Conservation (phyloP, 768 basidiomycete genomes). For the Suillus lakei region DNA sequence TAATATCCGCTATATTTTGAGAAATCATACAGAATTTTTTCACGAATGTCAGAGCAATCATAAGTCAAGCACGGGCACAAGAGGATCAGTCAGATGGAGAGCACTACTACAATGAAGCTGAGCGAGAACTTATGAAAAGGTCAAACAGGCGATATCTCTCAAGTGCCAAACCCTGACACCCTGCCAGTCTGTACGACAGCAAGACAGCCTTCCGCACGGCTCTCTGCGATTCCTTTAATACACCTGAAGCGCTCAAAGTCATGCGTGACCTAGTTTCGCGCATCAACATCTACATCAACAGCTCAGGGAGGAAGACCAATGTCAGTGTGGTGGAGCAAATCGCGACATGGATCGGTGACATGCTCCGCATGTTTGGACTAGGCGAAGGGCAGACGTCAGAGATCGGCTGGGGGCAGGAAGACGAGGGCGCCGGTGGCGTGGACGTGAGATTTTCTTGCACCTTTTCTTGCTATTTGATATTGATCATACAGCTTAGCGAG, state of each 20-base stretch:
- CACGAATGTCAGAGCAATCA: constrained; percentile 79
- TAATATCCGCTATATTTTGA: constrained; percentile 5
- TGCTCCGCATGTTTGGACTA: constrained; percentile 81
- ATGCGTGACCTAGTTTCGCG: constrained; percentile 83
- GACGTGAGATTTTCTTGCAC: constrained; percentile 46
- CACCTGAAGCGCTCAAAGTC: constrained; percentile 77
- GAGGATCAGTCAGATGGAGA: constrained; percentile 57
- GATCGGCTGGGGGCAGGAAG: constrained; percentile 86
- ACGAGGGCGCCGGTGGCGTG: constrained; percentile 38
- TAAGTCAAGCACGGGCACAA: constrained; percentile 58
- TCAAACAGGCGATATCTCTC: constrained; percentile 36
- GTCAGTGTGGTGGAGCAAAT: constrained; percentile 65
- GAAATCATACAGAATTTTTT: constrained; percentile 83
- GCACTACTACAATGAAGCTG: constrained; percentile 68
- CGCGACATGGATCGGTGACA: constrained; percentile 71
- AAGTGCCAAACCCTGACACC: constrained; percentile 12
- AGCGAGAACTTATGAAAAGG: constrained; percentile 71
- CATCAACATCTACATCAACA: constrained; percentile 87
- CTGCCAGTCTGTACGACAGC: constrained; percentile 67
- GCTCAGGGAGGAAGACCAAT: constrained; percentile 61
- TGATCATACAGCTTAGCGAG: constrained; percentile 58
- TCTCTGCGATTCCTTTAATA: constrained; percentile 97
- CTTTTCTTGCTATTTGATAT: constrained; percentile 8
- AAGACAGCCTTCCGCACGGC: constrained; percentile 83
- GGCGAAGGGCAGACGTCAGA: constrained; percentile 69